phyloP scores from a whole-genome alignment of 768 basidiomycete genomes.

The Clathrus columnatus region DNA sequence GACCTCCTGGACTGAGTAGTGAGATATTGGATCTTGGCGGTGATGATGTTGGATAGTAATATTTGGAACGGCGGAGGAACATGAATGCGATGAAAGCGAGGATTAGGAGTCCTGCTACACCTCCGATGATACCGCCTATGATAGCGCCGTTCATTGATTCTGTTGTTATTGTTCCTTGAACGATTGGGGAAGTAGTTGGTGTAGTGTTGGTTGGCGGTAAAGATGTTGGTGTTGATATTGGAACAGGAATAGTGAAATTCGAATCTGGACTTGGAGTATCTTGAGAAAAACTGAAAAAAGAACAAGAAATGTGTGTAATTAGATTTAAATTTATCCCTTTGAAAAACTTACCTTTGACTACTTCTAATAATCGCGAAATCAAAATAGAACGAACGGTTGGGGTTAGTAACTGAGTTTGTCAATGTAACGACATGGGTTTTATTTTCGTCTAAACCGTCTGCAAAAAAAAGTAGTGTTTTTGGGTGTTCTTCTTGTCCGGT shows the following conservation, averaged over 20 bases:
- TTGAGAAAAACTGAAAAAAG: background rate
- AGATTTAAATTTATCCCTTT: background rate
- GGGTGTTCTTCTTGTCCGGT: background rate
- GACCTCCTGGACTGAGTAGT: no score
- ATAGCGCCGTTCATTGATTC: slow-evolving; percentile 29
- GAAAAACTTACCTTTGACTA: background rate
- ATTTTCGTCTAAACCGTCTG: background rate
- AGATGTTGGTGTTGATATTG: background rate
- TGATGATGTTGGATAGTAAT: no score
- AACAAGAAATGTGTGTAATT: background rate
- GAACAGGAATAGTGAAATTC: no score
- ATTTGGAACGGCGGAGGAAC: slow-evolving; percentile 19
- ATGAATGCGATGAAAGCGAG: slow-evolving; percentile 22
- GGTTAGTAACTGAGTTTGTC: background rate
- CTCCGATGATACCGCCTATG: slow-evolving; percentile 46
- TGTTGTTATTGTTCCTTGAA: background rate
- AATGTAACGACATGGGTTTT: background rate
- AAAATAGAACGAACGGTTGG: background rate
- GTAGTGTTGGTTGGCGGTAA: background rate
- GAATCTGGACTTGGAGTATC: background rate
- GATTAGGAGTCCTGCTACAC: slow-evolving; percentile 23
- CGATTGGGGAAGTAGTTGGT: background rate
- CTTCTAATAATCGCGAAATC: background rate
- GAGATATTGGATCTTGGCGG: no score
- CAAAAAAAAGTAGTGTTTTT: background rate